Conservation (phyloP, 768 basidiomycete species). For the Thelephora aurantiotincta region DNA sequence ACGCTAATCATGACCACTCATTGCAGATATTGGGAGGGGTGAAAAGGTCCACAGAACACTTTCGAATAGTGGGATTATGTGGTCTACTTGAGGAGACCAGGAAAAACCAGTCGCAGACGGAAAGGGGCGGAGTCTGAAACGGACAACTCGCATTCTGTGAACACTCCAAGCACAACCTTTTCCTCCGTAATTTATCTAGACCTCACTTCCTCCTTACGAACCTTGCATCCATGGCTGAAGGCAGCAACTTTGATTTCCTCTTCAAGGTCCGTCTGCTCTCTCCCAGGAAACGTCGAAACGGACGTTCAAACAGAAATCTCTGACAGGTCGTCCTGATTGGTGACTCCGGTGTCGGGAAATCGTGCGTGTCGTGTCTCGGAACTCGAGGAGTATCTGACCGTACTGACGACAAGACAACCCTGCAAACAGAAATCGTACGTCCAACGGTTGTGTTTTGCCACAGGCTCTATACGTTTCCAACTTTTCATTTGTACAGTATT, state of each 20-base stretch:
- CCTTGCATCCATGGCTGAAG: constrained; percentile 56
- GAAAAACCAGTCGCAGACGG: no score
- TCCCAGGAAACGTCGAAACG: neutral
- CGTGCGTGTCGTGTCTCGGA: constrained; percentile 44
- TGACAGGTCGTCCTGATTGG: constrained; percentile 92
- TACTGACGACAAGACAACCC: neutral
- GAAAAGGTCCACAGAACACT: no score
- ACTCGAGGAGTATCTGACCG: constrained; percentile 21
- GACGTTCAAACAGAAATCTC: neutral
- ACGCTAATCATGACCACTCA: no score
- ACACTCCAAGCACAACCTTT: no score
- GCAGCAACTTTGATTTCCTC: constrained; percentile 94
- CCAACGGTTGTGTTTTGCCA: neutral
- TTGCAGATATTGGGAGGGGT: no score
- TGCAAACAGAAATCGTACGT: constrained; percentile 47
- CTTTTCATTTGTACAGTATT: constrained; percentile 49
- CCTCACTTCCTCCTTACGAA: no score
- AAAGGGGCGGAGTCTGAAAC: no score
- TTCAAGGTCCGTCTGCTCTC: constrained; percentile 67
- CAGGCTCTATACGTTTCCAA: neutral
- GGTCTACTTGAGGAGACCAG: no score
- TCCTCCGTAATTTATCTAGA: no score
- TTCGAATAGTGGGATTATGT: no score
- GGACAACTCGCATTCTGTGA: no score
- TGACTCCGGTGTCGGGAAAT: constrained; percentile 98